Evolutionary conservation across 2,329 filamentous ascomycete genomes (phyloP).

Genomic region (Trichoderma simmonsii): DNA sequence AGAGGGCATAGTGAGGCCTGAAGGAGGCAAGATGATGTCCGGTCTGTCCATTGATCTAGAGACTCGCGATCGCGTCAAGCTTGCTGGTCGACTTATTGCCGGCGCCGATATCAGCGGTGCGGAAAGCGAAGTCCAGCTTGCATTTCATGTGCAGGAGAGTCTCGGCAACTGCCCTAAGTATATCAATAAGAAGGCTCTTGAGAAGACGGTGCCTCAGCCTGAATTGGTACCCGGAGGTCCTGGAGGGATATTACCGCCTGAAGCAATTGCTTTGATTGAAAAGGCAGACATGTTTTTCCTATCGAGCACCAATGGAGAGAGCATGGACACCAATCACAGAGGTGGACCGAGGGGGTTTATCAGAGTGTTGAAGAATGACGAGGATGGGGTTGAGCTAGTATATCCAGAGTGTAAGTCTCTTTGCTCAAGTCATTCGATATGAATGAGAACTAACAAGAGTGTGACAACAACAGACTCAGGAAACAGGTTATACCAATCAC

Average conservation of each 20-base stretch:
- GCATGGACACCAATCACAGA: slow-evolving; percentile 83
- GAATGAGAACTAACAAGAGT: background rate
- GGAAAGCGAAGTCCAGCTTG: slow-evolving; percentile 48
- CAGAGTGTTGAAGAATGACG: slow-evolving; percentile 59
- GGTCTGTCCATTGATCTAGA: slow-evolving; percentile 55
- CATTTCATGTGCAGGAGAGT: slow-evolving; percentile 67
- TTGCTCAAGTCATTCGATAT: background rate
- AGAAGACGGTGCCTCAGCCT: slow-evolving; percentile 45
- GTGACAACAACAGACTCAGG: slow-evolving; percentile 56
- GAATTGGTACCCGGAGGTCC: slow-evolving; percentile 43
- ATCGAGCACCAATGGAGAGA: slow-evolving; percentile 60
- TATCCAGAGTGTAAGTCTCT: slow-evolving; percentile 67
- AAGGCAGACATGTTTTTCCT: slow-evolving; percentile 76
- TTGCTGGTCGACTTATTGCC: slow-evolving; percentile 66
- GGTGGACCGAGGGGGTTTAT: slow-evolving; percentile 74
- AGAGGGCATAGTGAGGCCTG: slow-evolving; percentile 28
- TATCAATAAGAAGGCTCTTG: slow-evolving; percentile 68
- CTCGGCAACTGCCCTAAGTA: slow-evolving; percentile 88
- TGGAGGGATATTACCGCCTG: slow-evolving; percentile 42
- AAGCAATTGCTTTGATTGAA: slow-evolving; percentile 57
- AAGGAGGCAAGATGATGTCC: slow-evolving; percentile 40
- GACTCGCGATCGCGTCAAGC: slow-evolving; percentile 65
- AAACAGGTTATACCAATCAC: slow-evolving; percentile 77
- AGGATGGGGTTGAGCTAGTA: slow-evolving; percentile 49
- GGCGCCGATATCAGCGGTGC: slow-evolving; percentile 48